Evolutionary conservation across 441 rosid genomes (phyloP), one percentile per base, ranked within the genome.

Genomic region (Viola pubescens): DNA sequence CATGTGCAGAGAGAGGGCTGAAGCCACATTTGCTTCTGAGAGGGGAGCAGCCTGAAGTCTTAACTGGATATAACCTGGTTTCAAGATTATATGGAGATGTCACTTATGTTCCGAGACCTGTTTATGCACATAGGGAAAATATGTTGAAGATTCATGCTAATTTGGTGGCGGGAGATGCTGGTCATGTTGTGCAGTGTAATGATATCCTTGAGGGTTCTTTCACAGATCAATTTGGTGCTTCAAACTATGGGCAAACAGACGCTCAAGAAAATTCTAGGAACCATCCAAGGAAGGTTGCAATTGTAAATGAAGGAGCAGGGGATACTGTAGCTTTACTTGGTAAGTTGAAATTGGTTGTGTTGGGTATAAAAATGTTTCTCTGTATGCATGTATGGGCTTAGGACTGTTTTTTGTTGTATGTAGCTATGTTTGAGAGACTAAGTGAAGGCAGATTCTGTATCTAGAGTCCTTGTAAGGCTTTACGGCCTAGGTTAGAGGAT

Each of bases 241-340:
- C 63, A 48, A 54, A 70, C 46, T 50, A 26, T 59, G 60, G 59
- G 50, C 67, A 63, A 72, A 63, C 42, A 47, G 68, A 71, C 52
- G 52, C 49, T 45, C 45, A 46, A 64, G 53, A 13, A 5, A 62
- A 48, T 14, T 54, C 54, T 4, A 39, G 59, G 45, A 61, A 61
- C 60, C 52, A 62, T 61, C 53, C 49, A 48, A 80, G 73, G 69
- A 87, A 81, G 76, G 90, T 92, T 63, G 45, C 73, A 49, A 71
- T 92, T 45, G 68, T 92, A 46, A 92, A 85, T 72, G 98, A 92
- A 86, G 98, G 97, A 40, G 90, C 94, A 5, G 90, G 89, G 52
- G 91, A 84, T 72, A 74, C 77, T 60, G 74, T 81, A 51, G 97
- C 95, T 11, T 75, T 89, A 58, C 79, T 89, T n/a, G 98, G 98